A percentile compares a stretch with the other conserved stretches of the same genome.
phyloP scores from a whole-genome alignment of 129 eudicot species.

The Chrysanthemum lavandulifolium region DNA sequence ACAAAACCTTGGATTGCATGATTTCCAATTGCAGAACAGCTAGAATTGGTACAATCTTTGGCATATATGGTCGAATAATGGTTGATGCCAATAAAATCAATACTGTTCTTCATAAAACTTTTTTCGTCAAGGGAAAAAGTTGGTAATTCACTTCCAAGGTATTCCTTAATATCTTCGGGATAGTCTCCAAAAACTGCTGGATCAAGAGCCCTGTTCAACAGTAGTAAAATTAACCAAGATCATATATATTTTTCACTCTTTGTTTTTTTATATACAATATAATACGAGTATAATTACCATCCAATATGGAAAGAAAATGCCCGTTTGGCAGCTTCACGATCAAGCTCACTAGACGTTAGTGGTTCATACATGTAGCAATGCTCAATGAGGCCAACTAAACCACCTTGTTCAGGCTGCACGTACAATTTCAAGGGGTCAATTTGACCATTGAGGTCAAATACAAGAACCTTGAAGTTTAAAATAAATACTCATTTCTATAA shows the following conservation, averaged over 20 bases:
- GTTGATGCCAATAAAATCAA: slow-evolving; percentile 73
- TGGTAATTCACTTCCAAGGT: slow-evolving; percentile 51
- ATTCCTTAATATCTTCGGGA: slow-evolving; percentile 55
- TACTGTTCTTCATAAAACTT: slow-evolving; percentile 39
- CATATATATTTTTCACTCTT: neutral
- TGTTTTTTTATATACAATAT: neutral
- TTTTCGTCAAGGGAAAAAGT: slow-evolving; percentile 54
- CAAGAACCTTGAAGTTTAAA: no score
- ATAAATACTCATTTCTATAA: neutral
- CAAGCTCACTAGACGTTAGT: slow-evolving; percentile 38
- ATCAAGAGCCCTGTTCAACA: slow-evolving; percentile 56
- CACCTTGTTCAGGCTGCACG: slow-evolving; percentile 53
- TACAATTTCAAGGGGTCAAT: slow-evolving; percentile 2
- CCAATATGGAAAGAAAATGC: slow-evolving; percentile 56
- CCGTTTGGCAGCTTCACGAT: slow-evolving; percentile 53
- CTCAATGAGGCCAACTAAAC: slow-evolving; percentile 47
- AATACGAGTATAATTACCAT: slow-evolving; percentile 42
- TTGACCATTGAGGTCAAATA: neutral
- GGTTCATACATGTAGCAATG: slow-evolving; percentile 51
- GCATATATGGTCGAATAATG: slow-evolving; percentile 59
- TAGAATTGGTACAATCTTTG: slow-evolving; percentile 55
- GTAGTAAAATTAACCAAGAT: slow-evolving; percentile 4
- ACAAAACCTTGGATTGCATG: slow-evolving; percentile 51
- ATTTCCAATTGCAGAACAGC: slow-evolving; percentile 32
- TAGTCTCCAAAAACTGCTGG: slow-evolving; percentile 71